Evolutionary conservation across 768 basidiomycete species (phyloP).

Genomic region (Macrolepiota fuliginosa): DNA sequence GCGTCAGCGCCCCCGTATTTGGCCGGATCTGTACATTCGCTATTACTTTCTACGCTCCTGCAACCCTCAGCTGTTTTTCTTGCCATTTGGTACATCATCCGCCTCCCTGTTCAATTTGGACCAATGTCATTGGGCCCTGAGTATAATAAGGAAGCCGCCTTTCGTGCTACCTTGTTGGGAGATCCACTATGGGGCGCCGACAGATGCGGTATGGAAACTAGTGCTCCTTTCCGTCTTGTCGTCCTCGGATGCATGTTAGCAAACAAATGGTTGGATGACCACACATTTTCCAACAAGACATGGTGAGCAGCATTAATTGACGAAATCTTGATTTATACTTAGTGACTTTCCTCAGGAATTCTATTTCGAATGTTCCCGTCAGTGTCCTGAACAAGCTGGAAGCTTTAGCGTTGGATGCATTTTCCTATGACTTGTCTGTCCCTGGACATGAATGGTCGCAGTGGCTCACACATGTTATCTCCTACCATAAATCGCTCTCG

Average conservation of each 20-base stretch:
- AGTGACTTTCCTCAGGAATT: constrained; percentile 52
- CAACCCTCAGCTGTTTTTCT: constrained; percentile 81
- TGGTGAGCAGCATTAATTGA: constrained; percentile 49
- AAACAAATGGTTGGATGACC: constrained; percentile 88
- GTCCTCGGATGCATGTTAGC: constrained; percentile 83
- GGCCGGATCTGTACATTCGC: constrained; percentile 61
- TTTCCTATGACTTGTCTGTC: constrained; percentile 69
- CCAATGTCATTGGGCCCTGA: constrained; percentile 49
- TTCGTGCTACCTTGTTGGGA: constrained; percentile 63
- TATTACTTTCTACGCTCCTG: constrained; percentile 74
- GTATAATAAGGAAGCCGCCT: constrained; percentile 55
- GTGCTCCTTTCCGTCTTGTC: constrained; percentile 70
- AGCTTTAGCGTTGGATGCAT: constrained; percentile 66
- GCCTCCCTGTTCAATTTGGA: constrained; percentile 68
- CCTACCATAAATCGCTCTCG: constrained; percentile 62
- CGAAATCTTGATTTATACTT: constrained; percentile 1
- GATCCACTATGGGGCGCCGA: constrained; percentile 42
- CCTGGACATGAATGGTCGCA: constrained; percentile 61
- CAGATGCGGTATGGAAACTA: constrained; percentile 49
- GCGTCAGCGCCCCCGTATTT: constrained; percentile 50
- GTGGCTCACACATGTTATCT: constrained; percentile 67
- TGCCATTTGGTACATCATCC: constrained; percentile 80
- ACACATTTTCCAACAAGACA: constrained; percentile 88
- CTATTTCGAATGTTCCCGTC: constrained; percentile 74
- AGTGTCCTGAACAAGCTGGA: constrained; percentile 70